Evolutionary conservation across 2,329 filamentous ascomycete genomes (phyloP).

Genomic region (Penicillium sp.): DNA sequence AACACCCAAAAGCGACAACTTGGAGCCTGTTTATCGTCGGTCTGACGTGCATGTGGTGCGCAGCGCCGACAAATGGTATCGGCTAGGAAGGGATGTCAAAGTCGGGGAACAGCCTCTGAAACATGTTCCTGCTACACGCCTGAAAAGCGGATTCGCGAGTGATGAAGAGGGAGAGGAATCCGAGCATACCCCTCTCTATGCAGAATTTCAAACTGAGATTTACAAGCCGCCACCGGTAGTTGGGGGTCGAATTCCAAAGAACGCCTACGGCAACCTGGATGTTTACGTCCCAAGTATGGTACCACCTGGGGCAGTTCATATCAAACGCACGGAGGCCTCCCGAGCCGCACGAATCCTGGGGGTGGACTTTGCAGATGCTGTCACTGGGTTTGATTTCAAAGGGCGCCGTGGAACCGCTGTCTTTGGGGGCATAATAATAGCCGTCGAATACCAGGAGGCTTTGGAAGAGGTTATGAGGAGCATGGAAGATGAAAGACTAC

Average conservation of each 20-base stretch:
- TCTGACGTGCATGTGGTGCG: constrained; percentile 76
- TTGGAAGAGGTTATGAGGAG: constrained; percentile 68
- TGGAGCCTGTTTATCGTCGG: constrained; percentile 81
- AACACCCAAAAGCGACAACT: constrained; percentile 46
- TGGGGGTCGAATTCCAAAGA: constrained; percentile 67
- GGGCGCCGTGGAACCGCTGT: constrained; percentile 79
- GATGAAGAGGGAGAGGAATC: constrained; percentile 48
- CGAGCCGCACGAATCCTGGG: constrained; percentile 73
- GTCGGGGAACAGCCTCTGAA: constrained; percentile 80
- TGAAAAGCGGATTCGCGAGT: constrained; percentile 30
- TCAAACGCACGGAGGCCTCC: constrained; percentile 60
- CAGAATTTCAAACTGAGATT: constrained; percentile 63
- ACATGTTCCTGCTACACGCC: constrained; percentile 57
- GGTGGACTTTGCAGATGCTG: constrained; percentile 84
- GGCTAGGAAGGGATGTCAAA: constrained; percentile 77
- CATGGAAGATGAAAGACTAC: constrained; percentile 65
- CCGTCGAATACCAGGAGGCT: constrained; percentile 69
- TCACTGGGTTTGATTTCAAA: constrained; percentile 87
- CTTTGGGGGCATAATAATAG: constrained; percentile 74
- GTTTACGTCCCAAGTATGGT: constrained; percentile 66
- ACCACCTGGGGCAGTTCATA: constrained; percentile 59
- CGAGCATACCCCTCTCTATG: constrained; percentile 60
- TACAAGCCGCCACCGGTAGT: constrained; percentile 78
- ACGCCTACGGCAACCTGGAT: constrained; percentile 64
- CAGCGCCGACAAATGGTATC: constrained; percentile 87